phyloP scores from a whole-genome alignment of 345 rosid genomes.

The Rhizophora mangle region DNA sequence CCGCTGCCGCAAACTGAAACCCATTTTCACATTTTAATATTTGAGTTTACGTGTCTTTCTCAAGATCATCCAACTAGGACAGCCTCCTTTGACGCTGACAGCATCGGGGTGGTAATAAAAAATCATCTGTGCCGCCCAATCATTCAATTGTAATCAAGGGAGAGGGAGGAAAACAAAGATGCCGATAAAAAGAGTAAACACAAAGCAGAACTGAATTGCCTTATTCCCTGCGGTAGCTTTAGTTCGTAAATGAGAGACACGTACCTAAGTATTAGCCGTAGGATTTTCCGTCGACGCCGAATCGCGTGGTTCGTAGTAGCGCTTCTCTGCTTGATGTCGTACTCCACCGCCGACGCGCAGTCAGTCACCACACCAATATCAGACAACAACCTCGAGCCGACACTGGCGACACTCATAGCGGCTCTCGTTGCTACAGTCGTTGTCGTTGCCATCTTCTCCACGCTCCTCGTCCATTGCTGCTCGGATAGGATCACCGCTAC shows the following conservation, averaged over 20 bases:
- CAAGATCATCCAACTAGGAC: no score
- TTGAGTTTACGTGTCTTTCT: no score
- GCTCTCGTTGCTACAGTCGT: not conserved
- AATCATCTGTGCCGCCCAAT: no score
- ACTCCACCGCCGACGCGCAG: constrained; percentile 9
- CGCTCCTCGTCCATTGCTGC: not conserved
- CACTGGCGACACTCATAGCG: not conserved
- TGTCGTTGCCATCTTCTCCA: not conserved
- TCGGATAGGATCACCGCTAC: not conserved
- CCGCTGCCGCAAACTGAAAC: no score
- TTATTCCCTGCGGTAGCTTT: no score
- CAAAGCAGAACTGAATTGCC: no score
- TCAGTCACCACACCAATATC: not conserved
- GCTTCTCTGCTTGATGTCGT: not conserved
- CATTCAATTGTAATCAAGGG: no score
- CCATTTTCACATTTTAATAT: no score
- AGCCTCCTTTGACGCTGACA: no score
- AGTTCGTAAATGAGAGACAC: not conserved
- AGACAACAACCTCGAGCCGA: not conserved
- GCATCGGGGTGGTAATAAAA: no score
- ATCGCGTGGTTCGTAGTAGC: not conserved
- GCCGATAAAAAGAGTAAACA: no score
- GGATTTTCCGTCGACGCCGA: not conserved
- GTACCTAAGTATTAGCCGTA: not conserved
- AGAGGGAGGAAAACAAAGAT: no score